Evolutionary conservation across 2,329 filamentous ascomycete genomes (phyloP), one percentile per base, ranked within the genome.

Genomic region (Lomentospora prolificans): DNA sequence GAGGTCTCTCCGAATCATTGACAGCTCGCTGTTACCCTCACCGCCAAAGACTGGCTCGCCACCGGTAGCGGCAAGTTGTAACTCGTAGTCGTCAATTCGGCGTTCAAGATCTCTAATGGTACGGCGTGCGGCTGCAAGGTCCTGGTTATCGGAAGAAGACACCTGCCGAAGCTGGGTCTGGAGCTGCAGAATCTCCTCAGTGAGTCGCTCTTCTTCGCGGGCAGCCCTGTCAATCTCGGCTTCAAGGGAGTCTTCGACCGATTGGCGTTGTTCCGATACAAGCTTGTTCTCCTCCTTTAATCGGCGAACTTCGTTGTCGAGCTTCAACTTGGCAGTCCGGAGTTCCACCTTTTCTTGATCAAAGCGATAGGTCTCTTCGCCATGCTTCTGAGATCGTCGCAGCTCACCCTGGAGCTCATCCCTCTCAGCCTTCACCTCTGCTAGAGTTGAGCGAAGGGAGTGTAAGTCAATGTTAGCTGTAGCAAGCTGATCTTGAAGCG

Each of bases 341-440:
- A 89, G 72, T 55, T 89, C 84, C 50, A 86, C 70, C 60, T 85
- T 83, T 63, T 89, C 86, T 58, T 84, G 80, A 61, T 89, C 85
- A 50, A 86, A 66, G 10, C 77, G 78, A 61, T 81, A 77, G 1
- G 77, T 80, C 57, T 84, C 80, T 55, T 77, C 77, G 51, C 79
- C 80, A 55, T 79, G 76, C 39, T 80, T 74, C 58, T 73, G 74
- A n/a, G 74, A 65, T 24, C 75, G 74, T 48, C 76, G 75, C 19
- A 89, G 70, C 62, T 86, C 81, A 30, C 70, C 77, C 56, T 85
- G 79, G 19, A 88, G 69, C 63, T 86, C 83, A 62, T 88, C 83
- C 9, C 85, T 79, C 61, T 89, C 85, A 1, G 82, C 79, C 65
- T 83, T 78, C 7, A 76, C 68, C 60, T 85, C 81, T 10, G 77